Percentiles rank a stretch among this genome's conserved stretches.
Conservation (phyloP, 352 stramenopile genomes). For the Aphanomyces cochlioides region DNA sequence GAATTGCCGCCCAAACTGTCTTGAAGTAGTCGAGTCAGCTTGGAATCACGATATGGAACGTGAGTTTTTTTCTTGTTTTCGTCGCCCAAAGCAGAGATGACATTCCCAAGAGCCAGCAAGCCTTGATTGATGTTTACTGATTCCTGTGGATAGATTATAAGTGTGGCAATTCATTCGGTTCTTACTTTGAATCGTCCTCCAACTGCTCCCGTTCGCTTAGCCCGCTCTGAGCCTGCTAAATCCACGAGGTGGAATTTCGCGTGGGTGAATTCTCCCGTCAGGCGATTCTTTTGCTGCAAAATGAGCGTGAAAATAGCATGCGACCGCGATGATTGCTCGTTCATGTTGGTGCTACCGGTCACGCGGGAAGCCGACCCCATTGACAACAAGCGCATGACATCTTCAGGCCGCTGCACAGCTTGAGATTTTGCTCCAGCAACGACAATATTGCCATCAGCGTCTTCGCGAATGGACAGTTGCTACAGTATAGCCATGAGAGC, state of each 20-base stretch:
- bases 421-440: slow-evolving; percentile 81
- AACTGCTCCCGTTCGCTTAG: slow-evolving; percentile 88
- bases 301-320: slow-evolving; percentile 89
- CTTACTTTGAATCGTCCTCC: slow-evolving; percentile 75
- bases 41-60: slow-evolving; percentile 89
- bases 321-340: slow-evolving; percentile 85
- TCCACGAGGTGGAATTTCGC: slow-evolving; percentile 95
- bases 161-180: background rate
- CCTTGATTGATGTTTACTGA: slow-evolving; percentile 96
- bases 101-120: slow-evolving; percentile 92
- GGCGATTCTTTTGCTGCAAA: slow-evolving; percentile 62
- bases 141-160: slow-evolving; percentile 46
- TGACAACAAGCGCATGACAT: slow-evolving; percentile 78
- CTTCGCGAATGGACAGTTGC: slow-evolving; percentile 76
- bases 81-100: slow-evolving; percentile 92
- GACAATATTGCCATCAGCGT: slow-evolving; percentile 73
- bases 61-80: slow-evolving; percentile 69
- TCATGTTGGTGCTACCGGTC: slow-evolving; percentile 88
- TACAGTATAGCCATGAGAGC: slow-evolving; percentile 16
- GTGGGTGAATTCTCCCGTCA: slow-evolving; percentile 46
- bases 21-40: slow-evolving; percentile 85
- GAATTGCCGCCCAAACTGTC: slow-evolving; percentile 86
- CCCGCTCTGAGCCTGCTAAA: slow-evolving; percentile 92
- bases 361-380: slow-evolving; percentile 71
- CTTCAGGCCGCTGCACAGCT: slow-evolving; percentile 62